A percentile compares a stretch with the other conserved stretches of the same genome.
These are phyloP conservation scores for Suillus decipiens DNA, from an alignment of 768 basidiomycete species.

Conservation along the genomic window DNA sequence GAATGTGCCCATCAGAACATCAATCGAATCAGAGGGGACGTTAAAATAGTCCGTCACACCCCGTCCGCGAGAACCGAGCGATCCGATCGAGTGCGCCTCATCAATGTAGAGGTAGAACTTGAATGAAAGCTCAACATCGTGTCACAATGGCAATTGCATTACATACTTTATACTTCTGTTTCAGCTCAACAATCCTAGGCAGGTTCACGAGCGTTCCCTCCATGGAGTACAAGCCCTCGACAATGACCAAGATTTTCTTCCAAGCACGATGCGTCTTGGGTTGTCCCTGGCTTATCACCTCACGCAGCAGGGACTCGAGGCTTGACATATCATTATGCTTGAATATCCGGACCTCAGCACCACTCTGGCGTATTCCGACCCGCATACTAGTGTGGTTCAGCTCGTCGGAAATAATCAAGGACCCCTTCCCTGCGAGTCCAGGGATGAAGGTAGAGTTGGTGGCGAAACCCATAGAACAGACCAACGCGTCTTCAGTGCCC, in stretches of 20 bases:
- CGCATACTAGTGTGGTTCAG: neutral
- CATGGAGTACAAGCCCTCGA: constrained; percentile 1
- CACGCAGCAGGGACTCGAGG: neutral
- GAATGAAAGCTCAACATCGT: neutral
- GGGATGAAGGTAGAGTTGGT: neutral
- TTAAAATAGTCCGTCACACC: neutral
- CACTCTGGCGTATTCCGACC: neutral
- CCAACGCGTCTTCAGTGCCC: neutral
- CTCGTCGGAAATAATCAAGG: neutral
- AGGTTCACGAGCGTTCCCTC: neutral
- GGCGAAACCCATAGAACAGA: neutral
- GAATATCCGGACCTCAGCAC: neutral
- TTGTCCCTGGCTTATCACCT: neutral
- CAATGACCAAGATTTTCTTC: neutral
- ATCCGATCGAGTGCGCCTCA: neutral
- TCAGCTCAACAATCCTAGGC: neutral
- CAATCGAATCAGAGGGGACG: neutral
- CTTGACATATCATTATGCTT: neutral
- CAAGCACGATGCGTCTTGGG: neutral
- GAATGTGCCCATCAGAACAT: neutral
- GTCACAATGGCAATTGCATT: neutral
- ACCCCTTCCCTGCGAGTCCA: neutral
- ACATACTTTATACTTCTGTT: neutral
- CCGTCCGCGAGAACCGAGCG: neutral
- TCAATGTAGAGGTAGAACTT: neutral